Evolutionary conservation across 306 rosid species (phyloP), one percentile per base, ranked within the genome.

Genomic region (Aeschynomene evenia): DNA sequence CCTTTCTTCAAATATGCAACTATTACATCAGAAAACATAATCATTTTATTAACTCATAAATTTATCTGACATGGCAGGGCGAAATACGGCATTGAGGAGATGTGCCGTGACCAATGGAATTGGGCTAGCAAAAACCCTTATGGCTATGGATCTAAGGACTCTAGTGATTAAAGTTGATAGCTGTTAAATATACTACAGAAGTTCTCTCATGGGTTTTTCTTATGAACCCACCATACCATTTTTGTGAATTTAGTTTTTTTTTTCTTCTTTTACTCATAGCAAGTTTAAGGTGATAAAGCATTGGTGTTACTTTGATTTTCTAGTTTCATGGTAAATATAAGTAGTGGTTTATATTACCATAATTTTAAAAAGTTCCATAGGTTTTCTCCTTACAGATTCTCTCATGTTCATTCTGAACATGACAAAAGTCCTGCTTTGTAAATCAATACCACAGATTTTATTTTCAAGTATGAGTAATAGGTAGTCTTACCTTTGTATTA

Each of bases 61-160:
- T 2, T 64, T 21, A 55, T 56, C 20, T 58, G 28, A 19, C 10
- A 43, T 82, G 81, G 77, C 95, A 94, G 99, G 85, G 95, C 97
- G 28, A 88, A 83, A 78, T 94, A 84, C 75, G 93, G 90, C 71
- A 77, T 94, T 37, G 85, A 85, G 5, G 99, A 90, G 82, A 94
- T 94, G 99, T 91, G 96, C 69, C 89, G 88, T 76, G 99, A 94
- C 83, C 99, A 94, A 78, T 94, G 99, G 99, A 94, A 94, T 76
- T 94, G 99, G 99, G 96, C 97, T 50, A 94, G 97, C 92, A 85
- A 87, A 81, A 94, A 94, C 59, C 99, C 97, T 11, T 91, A 81
- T 15, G 99, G 99, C 76, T 91, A 95, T 80, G 95, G 18, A 78
- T 43, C 90, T 20, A 63, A 80, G 20, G 85, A 74, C 34, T 63